phyloP scores from a whole-genome alignment of 305 asterid species.

The Fraxinus greggii region DNA sequence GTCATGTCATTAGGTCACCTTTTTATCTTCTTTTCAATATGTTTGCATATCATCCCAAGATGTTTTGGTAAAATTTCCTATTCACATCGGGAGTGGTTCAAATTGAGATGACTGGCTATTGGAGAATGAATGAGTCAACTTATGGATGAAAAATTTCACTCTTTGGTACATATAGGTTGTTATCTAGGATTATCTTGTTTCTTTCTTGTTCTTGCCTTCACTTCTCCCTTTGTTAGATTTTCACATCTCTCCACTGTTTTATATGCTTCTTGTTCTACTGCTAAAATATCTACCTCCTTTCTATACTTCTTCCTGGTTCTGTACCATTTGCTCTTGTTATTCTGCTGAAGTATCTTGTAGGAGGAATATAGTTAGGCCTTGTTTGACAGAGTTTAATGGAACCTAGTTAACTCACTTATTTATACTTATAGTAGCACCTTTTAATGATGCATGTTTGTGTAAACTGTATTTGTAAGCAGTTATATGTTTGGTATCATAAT shows the following conservation, averaged over 20 bases:
- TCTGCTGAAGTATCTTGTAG: not conserved
- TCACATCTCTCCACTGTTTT: not conserved
- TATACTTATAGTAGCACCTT: not conserved
- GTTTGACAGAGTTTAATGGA: not conserved
- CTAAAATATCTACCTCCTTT: not conserved
- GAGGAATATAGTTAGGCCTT: not conserved
- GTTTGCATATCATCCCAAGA: not conserved
- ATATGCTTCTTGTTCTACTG: not conserved
- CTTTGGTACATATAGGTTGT: not conserved
- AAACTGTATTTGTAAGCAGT: not conserved
- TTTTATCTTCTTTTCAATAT: not conserved
- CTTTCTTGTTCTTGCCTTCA: not conserved
- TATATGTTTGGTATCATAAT: not conserved
- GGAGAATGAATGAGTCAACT: not conserved
- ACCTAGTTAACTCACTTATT: not conserved
- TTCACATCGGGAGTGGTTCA: not conserved
- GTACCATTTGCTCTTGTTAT: not conserved
- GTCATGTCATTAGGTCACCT: not conserved
- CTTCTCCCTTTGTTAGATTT: not conserved
- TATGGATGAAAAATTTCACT: not conserved
- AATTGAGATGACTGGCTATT: not conserved
- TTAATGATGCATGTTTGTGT: not conserved
- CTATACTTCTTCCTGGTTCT: not conserved
- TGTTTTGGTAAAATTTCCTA: not conserved
- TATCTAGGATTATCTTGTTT: not conserved